These are phyloP conservation scores for Meyerozyma carpophila DNA, from an alignment of 1,139 yeast genomes.

Conservation along the genomic window DNA sequence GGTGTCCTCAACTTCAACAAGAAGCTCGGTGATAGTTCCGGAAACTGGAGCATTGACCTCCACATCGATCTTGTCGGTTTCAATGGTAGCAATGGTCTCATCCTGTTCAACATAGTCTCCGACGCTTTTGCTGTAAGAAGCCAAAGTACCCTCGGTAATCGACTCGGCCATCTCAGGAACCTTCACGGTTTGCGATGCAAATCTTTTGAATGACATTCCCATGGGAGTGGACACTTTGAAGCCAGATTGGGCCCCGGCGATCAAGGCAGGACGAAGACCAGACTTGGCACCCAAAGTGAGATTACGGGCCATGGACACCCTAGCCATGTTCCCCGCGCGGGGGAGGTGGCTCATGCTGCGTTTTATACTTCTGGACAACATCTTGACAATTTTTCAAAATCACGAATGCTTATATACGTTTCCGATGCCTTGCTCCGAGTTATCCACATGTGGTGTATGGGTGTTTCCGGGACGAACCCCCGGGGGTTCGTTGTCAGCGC, in stretches of 20 bases:
- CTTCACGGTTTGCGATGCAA: conserved; percentile 55
- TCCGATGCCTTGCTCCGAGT: conserved; percentile 1
- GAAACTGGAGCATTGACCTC: conserved; percentile 93
- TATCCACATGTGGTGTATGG: background rate
- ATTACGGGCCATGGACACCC: conserved; percentile 4
- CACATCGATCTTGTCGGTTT: conserved; percentile 96
- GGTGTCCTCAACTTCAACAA: conserved; percentile 84
- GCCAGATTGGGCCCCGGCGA: conserved; percentile 4
- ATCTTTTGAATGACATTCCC: conserved; percentile 20
- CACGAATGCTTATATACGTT: background rate
- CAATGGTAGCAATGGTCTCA: conserved; percentile 94
- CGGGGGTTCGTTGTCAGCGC: background rate
- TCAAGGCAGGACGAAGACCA: conserved; percentile 1
- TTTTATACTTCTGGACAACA: conserved; percentile 13
- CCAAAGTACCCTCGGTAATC: conserved; percentile 92
- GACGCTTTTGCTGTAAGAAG: conserved; percentile 70
- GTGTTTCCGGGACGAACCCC: background rate
- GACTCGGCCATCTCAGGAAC: conserved; percentile 99
- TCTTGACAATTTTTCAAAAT: conserved; percentile 2
- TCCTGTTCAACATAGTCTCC: conserved; percentile 89
- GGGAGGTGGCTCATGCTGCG: conserved; percentile 11
- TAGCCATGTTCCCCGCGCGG: conserved; percentile 3
- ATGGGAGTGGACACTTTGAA: conserved; percentile 6
- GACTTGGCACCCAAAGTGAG: conserved; percentile 7
- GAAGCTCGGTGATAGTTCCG: conserved; percentile 83